A percentile compares a stretch with the other conserved stretches of the same genome.
These are phyloP conservation scores for Trametes punicea DNA, from an alignment of 768 basidiomycete genomes.

Conservation along the genomic window DNA sequence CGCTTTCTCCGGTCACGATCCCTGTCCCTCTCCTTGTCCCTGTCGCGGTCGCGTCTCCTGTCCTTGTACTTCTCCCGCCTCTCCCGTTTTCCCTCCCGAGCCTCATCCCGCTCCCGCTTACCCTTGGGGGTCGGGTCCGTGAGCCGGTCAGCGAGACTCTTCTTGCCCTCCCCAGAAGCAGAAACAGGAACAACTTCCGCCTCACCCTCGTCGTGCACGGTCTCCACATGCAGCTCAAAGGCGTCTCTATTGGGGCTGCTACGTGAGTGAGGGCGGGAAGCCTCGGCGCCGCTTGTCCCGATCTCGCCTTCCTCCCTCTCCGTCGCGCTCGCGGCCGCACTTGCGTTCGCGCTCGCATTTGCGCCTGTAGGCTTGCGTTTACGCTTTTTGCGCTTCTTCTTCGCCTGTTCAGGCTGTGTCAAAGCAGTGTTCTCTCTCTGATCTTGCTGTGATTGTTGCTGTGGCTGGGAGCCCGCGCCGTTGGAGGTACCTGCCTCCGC, in stretches of 20 bases:
- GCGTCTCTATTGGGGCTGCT: conserved; percentile 1
- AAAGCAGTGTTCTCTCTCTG: not conserved
- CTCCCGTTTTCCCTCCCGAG: not conserved
- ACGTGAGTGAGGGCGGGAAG: conserved; percentile 18
- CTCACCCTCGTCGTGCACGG: not conserved
- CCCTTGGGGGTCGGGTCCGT: not conserved
- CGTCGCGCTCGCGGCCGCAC: not conserved
- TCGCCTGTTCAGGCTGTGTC: not conserved
- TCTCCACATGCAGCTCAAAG: not conserved
- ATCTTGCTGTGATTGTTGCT: not conserved
- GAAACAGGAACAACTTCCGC: not conserved
- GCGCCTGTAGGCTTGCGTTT: conserved; percentile 14
- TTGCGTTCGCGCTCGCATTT: not conserved
- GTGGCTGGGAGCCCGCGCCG: not conserved
- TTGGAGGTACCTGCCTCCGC: not conserved
- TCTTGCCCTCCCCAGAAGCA: not conserved
- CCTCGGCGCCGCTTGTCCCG: conserved; percentile 13
- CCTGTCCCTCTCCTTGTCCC: not conserved
- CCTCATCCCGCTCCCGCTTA: not conserved
- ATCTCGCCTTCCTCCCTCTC: conserved; percentile 26
- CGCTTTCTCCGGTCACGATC: conserved; percentile 1
- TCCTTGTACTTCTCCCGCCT: not conserved
- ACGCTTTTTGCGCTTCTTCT: conserved; percentile 20
- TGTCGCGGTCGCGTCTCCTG: not conserved
- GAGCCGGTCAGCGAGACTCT: not conserved